Evolutionary conservation across 176 grass and related monocot species (phyloP).

Genomic region (Rhynchospora tenuis): DNA sequence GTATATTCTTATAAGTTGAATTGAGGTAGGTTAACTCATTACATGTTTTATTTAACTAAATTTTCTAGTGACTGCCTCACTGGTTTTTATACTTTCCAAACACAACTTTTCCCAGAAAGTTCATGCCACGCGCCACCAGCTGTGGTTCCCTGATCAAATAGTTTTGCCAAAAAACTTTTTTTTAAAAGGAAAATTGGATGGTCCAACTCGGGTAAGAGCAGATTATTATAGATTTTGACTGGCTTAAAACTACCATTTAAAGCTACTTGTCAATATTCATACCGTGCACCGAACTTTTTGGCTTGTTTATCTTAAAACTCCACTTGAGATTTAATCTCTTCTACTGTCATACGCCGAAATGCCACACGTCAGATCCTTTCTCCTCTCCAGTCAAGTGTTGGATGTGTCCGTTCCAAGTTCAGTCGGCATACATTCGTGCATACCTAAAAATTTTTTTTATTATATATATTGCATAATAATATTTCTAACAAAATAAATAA

Average conservation of each 20-base stretch:
- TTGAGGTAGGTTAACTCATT: too few species aligned
- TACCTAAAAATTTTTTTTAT: too few species aligned
- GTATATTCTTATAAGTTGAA: too few species aligned
- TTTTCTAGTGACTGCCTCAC: too few species aligned
- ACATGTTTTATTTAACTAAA: too few species aligned
- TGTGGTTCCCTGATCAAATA: background rate
- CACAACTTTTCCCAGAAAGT: too few species aligned
- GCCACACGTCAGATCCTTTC: background rate
- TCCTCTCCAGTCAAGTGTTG: background rate
- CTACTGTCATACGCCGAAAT: background rate
- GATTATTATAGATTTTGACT: background rate
- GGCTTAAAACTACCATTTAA: background rate
- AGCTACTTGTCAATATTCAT: background rate
- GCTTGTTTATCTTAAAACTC: background rate
- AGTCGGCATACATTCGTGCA: background rate
- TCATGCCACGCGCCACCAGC: background rate
- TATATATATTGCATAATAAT: background rate
- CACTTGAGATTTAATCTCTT: background rate
- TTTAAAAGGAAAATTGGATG: background rate
- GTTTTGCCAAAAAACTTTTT: too few species aligned
- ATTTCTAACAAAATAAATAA: background rate
- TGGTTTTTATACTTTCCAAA: too few species aligned
- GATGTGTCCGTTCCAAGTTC: background rate
- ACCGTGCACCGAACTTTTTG: background rate
- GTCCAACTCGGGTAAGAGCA: background rate